A percentile compares a stretch with the other conserved stretches of the same genome.
phyloP scores from a whole-genome alignment of 768 basidiomycete species.

The Rhodotorula kratochvilovae region DNA sequence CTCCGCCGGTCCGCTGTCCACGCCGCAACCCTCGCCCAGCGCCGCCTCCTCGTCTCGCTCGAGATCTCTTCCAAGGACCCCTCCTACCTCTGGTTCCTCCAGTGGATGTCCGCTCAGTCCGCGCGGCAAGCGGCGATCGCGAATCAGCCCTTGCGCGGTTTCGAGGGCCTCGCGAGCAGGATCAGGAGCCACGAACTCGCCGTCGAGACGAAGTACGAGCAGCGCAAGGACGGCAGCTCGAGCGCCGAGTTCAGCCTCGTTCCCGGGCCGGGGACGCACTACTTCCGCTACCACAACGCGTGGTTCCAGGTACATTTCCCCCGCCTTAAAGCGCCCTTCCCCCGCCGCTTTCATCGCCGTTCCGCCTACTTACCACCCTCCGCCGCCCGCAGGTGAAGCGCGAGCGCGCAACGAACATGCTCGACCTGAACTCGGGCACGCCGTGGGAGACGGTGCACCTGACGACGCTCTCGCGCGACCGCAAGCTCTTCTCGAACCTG shows the following conservation, averaged over 20 bases:
- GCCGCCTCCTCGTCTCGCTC: conserved; percentile 86
- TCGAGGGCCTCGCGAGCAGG: conserved; percentile 40
- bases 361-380: background rate
- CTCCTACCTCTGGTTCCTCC: conserved; percentile 91
- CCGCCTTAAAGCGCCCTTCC: too few species aligned
- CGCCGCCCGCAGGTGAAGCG: conserved; percentile 70
- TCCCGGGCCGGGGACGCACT: conserved; percentile 91
- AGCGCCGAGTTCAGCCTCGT: conserved; percentile 88
- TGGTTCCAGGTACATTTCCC: conserved; percentile 99
- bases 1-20: conserved; percentile 57
- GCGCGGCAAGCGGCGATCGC: conserved; percentile 47
- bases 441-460: conserved; percentile 98
- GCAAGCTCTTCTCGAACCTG: conserved; percentile 69
- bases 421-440: conserved; percentile 81
- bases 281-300: conserved; percentile 77
- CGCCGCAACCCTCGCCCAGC: conserved; percentile 68
- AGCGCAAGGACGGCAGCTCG: conserved; percentile 86
- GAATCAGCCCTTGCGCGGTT: conserved; percentile 15
- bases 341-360: too few species aligned
- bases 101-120: conserved; percentile 82
- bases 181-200: conserved; percentile 84
- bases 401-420: conserved; percentile 85
- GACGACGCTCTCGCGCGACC: conserved; percentile 84
- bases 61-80: conserved; percentile 95
- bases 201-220: conserved; percentile 80